Base-by-base conservation (phyloP, 768 basidiomycete species). In the Lactifluus subvellereus region DNA sequence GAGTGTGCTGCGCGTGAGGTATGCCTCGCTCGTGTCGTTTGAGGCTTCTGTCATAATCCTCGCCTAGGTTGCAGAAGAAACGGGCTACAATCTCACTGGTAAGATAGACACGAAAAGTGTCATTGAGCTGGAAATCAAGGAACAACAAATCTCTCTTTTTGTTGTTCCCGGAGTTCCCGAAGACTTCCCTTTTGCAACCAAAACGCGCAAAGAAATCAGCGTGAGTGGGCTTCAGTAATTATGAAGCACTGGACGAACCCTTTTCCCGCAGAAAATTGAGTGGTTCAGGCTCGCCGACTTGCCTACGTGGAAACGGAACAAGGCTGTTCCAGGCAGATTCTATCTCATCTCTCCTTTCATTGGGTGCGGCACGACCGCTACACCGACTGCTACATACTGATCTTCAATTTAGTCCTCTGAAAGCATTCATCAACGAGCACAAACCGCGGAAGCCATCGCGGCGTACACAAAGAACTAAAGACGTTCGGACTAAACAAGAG, bases 151-250 rank as follows among this genome's bases (percentile, higher is more conserved):
- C 61, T 91, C 92, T 48, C 77, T 99, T 60, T 99, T 86, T 74
- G 86, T 99, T 71, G 90, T 98, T 35, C 82, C 89, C 37, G 88
- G 87, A 37, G 86, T 99, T 4, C 84, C 90, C 40, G 94, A 98
- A 75, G 85, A 90, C 69, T 94, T 85, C 66, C 79, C 81, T 3
- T 99, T 99, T 77, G 83, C 89, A 75, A 97, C 97, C 6, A 88
- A 89, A 74, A 99, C 97, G 1, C 80, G 96, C 60, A 99, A 98
- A 76, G 97, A 99, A 79, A 99, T 99, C 69, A 96, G 94, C 71
- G 95, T 97, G 79, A 71, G 86, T 73, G 57, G 66, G 20, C 27
- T 27, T 38, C 9, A 10, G 43, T 61, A 52, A 52, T 56, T 54
- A 35, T 40, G 22, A 53, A 42, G 51, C 32, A 40, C 54, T 62